Evolutionary conservation across 2,329 filamentous ascomycete species (phyloP).

Genomic region (Sporothrix brasiliensis): DNA sequence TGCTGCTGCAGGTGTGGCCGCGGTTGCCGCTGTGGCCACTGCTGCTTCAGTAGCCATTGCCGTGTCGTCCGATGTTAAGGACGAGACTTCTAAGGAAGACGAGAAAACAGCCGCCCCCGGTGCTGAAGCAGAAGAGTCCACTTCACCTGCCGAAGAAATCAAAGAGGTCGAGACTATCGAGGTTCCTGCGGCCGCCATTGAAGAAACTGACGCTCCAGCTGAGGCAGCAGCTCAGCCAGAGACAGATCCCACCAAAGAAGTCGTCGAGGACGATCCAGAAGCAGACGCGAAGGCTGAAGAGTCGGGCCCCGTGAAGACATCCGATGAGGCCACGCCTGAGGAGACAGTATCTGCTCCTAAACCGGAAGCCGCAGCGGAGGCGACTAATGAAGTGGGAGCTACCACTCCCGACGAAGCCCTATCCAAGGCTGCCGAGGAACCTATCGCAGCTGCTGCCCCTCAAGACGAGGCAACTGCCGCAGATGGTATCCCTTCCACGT

Average conservation of each 20-base stretch:
- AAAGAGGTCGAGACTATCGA: slow-evolving; percentile 19
- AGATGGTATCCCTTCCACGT: not conserved
- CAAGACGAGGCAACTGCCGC: not conserved
- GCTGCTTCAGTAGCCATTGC: slow-evolving; percentile 9
- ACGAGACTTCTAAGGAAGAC: slow-evolving; percentile 9
- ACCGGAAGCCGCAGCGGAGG: not conserved
- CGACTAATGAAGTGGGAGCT: not conserved
- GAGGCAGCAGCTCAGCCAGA: not conserved
- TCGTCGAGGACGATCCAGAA: slow-evolving; percentile 16
- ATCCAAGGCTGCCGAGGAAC: not conserved
- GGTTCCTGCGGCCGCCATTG: not conserved
- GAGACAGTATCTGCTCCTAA: not conserved
- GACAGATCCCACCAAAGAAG: not conserved
- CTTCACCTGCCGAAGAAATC: slow-evolving; percentile 11
- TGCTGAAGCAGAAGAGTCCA: slow-evolving; percentile 1
- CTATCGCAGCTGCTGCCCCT: not conserved
- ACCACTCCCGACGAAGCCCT: not conserved
- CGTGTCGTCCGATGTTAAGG: not conserved
- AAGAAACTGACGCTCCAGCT: not conserved
- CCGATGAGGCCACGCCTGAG: not conserved
- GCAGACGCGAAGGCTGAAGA: slow-evolving; percentile 7
- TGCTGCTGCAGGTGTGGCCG: not conserved
- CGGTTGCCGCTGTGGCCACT: slow-evolving; percentile 4
- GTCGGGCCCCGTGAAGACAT: slow-evolving; percentile 3
- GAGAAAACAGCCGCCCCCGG: slow-evolving; percentile 1